phyloP scores from a whole-genome alignment of 768 basidiomycete species.

The Macrocybe gigantea region DNA sequence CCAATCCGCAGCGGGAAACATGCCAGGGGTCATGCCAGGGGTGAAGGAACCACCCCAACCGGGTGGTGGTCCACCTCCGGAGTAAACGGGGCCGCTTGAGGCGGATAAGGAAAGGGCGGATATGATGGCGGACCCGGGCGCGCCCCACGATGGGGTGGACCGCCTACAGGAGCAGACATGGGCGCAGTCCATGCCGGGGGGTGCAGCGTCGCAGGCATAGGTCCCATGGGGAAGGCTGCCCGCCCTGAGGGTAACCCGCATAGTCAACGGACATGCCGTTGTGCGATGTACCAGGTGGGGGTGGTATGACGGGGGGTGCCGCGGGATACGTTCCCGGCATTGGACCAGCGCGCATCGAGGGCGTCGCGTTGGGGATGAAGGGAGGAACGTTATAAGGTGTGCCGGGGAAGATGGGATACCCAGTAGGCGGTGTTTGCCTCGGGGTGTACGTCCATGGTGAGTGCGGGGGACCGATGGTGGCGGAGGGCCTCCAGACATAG shows the following conservation, averaged over 20 bases:
- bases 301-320: slow-evolving; percentile 4
- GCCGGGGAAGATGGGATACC: slow-evolving; percentile 31
- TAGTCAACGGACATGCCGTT: slow-evolving; percentile 15
- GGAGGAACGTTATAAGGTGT: slow-evolving; percentile 32
- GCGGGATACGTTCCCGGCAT: slow-evolving; percentile 3
- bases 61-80: not conserved
- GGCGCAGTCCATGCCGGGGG: not conserved
- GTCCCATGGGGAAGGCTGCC: not conserved
- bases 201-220: not conserved
- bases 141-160: not conserved
- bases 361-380: slow-evolving; percentile 29
- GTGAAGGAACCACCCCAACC: not conserved
- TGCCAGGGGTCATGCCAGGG: not conserved
- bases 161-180: not conserved
- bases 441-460: not conserved
- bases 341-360: slow-evolving; percentile 1
- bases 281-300: slow-evolving; percentile 6
- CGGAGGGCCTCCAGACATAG: not conserved
- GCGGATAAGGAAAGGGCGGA: slow-evolving; percentile 1
- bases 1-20: too few relatives aligned
- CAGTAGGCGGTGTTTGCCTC: not conserved
- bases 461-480: not conserved
- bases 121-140: not conserved
- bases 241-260: slow-evolving; percentile 14
- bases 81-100: not conserved